A percentile compares a stretch with the other conserved stretches of the same genome.
These are phyloP conservation scores for Xylariaceae sp. DNA, from an alignment of 2,329 filamentous ascomycete species.

Conservation along the genomic window DNA sequence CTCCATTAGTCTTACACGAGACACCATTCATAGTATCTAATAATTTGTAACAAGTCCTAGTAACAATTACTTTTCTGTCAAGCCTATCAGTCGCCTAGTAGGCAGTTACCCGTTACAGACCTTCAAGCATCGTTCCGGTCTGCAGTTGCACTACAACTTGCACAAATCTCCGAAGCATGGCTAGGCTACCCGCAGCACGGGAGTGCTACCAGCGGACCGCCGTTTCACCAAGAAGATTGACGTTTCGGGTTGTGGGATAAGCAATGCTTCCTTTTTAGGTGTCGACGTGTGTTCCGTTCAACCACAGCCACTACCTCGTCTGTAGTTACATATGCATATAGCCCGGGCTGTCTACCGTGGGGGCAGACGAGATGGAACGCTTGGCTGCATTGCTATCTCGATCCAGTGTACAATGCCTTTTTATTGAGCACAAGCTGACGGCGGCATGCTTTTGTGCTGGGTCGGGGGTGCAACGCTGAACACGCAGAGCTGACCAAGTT, in stretches of 20 bases:
- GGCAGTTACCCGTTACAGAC: not conserved
- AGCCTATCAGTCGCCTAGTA: no score
- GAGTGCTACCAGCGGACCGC: not conserved
- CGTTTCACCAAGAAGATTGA: not conserved
- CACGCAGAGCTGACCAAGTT: no score
- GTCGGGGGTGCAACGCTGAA: not conserved
- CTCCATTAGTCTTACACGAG: no score
- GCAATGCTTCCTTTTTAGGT: not conserved
- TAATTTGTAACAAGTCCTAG: no score
- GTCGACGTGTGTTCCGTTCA: not conserved
- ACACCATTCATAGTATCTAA: no score
- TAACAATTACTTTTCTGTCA: no score
- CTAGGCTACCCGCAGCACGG: conserved; percentile 7
- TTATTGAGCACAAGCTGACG: not conserved
- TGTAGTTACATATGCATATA: not conserved
- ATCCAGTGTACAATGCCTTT: not conserved
- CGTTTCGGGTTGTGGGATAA: not conserved
- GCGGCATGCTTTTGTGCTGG: not conserved
- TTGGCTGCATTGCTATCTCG: not conserved
- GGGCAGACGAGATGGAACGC: not conserved
- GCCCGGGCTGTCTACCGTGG: not conserved
- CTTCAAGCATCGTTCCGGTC: no score
- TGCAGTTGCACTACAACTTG: not conserved
- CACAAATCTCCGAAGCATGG: not conserved
- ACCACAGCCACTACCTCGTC: no score